Conservation (phyloP, 371 early-diverging fungal genomes). For the Blyttiomyces sp. region DNA sequence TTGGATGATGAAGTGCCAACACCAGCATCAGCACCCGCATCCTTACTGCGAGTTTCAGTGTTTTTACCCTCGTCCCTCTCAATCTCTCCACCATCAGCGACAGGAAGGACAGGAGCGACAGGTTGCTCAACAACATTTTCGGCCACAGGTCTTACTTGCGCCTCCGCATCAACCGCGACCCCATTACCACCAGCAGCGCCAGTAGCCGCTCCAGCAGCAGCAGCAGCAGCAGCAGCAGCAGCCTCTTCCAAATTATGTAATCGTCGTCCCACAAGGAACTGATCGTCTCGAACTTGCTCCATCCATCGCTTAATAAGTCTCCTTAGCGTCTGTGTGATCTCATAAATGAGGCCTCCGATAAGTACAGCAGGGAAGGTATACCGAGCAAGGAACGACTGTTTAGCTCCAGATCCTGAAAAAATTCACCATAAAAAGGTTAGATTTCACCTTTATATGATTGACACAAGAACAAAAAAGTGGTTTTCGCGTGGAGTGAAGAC, state of each 20-base stretch:
- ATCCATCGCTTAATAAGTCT: constrained; percentile 28
- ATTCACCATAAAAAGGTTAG: no score
- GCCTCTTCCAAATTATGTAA: constrained; percentile 35
- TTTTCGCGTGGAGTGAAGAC: no score
- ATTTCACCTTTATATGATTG: no score
- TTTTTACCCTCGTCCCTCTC: no score
- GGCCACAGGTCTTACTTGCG: no score
- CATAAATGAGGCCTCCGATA: constrained; percentile 1
- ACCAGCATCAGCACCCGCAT: no score
- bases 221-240: background rate
- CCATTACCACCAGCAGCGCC: background rate
- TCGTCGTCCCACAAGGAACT: constrained; percentile 43
- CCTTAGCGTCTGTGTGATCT: background rate
- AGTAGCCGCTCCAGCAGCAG: background rate
- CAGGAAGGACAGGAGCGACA: no score
- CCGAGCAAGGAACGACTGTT: background rate
- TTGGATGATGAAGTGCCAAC: no score
- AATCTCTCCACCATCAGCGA: no score
- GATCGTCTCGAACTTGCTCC: constrained; percentile 41
- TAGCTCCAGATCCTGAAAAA: background rate
- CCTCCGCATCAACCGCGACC: background rate
- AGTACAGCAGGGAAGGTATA: constrained; percentile 19
- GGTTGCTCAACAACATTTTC: no score
- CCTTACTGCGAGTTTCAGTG: no score
- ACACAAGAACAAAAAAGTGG: no score